phyloP scores from a whole-genome alignment of 768 basidiomycete species.

The Lentinula boryana region DNA sequence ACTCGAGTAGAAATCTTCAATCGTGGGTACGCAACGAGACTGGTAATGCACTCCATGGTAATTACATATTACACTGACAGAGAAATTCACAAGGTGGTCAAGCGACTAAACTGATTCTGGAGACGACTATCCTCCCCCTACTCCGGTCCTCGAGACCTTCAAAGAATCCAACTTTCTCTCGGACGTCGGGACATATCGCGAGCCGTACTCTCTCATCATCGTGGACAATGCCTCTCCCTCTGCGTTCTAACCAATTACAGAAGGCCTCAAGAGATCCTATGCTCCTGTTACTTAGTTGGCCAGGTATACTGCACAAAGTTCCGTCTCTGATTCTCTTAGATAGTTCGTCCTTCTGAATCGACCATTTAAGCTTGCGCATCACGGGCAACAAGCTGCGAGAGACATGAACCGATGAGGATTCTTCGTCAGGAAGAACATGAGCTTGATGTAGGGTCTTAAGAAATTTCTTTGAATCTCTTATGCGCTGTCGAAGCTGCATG shows the following conservation, averaged over 20 bases:
- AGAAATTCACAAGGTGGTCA: neutral
- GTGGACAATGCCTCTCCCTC: constrained; percentile 40
- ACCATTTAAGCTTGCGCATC: constrained; percentile 68
- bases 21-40: no score
- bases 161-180: constrained; percentile 53
- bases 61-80: no score
- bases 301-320: constrained; percentile 16
- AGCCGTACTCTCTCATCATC: constrained; percentile 64
- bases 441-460: constrained; percentile 41
- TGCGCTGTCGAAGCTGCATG: constrained; percentile 45
- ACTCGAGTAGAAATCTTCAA: no score
- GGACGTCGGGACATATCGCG: constrained; percentile 62
- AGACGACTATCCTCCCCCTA: neutral
- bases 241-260: constrained; percentile 51
- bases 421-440: constrained; percentile 58
- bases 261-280: constrained; percentile 29
- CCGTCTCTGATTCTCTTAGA: constrained; percentile 51
- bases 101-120: neutral
- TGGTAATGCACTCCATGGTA: no score
- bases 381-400: constrained; percentile 59
- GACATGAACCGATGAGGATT: constrained; percentile 48
- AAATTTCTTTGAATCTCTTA: constrained; percentile 21
- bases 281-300: constrained; percentile 7
- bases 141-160: constrained; percentile 30
- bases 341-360: constrained; percentile 54